Percentiles rank a stretch among this genome's conserved stretches.
Evolutionary conservation across 2,329 filamentous ascomycete species (phyloP).

Genomic region (Cercospora zeina): DNA sequence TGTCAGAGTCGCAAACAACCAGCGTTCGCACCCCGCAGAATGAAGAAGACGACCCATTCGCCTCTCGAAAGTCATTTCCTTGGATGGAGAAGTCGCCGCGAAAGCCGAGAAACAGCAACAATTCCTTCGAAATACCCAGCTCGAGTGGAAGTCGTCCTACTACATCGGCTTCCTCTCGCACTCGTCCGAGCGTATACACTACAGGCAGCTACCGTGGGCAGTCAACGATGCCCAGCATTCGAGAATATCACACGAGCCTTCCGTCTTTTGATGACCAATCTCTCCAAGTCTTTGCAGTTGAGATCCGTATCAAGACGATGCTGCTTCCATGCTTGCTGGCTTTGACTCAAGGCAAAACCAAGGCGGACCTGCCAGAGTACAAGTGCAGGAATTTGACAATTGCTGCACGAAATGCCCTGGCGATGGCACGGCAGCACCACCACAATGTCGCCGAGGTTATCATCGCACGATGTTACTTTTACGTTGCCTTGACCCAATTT

Average conservation of each 20-base stretch:
- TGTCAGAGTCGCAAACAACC: not conserved
- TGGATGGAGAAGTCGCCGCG: not conserved
- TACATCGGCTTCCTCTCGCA: not conserved
- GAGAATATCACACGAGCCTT: not conserved
- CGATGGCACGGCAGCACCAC: not conserved
- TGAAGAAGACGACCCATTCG: not conserved
- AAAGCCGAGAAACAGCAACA: not conserved
- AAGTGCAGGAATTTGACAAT: not conserved
- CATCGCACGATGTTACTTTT: constrained; percentile 12
- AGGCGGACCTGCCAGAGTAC: not conserved
- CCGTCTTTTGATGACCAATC: not conserved
- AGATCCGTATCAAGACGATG: constrained; percentile 7
- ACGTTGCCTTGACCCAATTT: constrained; percentile 6
- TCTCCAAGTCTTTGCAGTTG: not conserved
- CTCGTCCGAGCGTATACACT: not conserved
- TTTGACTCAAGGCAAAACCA: not conserved
- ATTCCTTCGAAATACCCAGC: not conserved
- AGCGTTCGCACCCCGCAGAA: not conserved
- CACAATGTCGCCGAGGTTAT: not conserved
- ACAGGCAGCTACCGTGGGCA: not conserved
- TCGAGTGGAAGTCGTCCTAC: not conserved
- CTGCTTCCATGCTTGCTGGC: constrained; percentile 1
- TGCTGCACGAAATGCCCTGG: constrained; percentile 2
- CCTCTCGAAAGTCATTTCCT: not conserved
- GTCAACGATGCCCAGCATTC: not conserved